Conservation (phyloP, 495 filamentous ascomycete species). For the Xanthoparmelia taractica region DNA sequence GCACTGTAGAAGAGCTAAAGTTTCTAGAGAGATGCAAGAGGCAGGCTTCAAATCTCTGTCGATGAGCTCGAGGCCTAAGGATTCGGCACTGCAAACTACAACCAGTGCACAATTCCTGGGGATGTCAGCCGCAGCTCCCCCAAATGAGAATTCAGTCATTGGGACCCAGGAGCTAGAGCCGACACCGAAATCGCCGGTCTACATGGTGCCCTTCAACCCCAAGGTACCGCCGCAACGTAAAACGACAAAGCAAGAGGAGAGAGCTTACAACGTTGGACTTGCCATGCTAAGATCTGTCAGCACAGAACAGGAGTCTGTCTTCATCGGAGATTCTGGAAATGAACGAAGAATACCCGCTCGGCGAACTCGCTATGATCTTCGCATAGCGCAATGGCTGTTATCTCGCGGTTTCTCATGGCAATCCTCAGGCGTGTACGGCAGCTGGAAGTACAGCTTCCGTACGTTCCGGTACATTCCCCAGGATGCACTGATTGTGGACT, state of each 20-base stretch:
- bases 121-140: not conserved
- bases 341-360: not conserved
- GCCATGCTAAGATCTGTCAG: not conserved
- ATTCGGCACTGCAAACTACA: not conserved
- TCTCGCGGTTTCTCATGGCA: not conserved
- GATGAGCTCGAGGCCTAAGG: not conserved
- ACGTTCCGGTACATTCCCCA: not conserved
- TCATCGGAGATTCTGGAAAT: not conserved
- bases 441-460: not conserved
- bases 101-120: not conserved
- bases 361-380: not conserved
- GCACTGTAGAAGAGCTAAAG: not conserved
- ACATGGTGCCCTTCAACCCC: not conserved
- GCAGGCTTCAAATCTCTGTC: not conserved
- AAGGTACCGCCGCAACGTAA: not conserved
- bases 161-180: not conserved
- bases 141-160: not conserved
- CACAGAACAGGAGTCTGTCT: not conserved
- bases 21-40: not conserved
- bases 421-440: not conserved
- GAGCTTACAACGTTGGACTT: not conserved
- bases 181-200: not conserved
- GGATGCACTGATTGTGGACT: conserved; percentile 21
- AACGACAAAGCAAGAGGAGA: not conserved
- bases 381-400: not conserved